These are phyloP conservation scores for Rubus idaeus DNA, from an alignment of 306 rosid genomes.

Conservation along the genomic window DNA sequence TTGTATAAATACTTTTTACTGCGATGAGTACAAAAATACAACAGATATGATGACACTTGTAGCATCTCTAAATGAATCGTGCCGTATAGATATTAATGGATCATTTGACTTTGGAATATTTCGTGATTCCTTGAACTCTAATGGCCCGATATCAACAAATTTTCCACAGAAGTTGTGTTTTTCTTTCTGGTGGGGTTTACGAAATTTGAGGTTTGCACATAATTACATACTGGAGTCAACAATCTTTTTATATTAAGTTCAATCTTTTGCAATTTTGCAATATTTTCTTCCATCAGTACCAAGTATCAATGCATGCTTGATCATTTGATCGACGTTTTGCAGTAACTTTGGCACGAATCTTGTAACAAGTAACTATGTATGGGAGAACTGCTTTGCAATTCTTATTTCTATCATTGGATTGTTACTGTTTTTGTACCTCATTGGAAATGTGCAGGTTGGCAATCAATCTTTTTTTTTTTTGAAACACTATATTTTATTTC, in stretches of 20 bases:
- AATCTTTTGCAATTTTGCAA: not conserved
- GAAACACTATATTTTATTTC: not conserved
- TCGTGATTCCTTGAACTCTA: constrained; percentile 28
- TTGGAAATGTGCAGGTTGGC: constrained; percentile 44
- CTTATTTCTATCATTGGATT: constrained; percentile 32
- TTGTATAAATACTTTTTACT: not conserved
- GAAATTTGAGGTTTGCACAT: constrained; percentile 38
- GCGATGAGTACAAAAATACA: not conserved
- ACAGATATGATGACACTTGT: not conserved
- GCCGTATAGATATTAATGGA: constrained; percentile 3
- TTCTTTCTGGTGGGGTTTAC: constrained; percentile 45
- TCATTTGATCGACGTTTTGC: constrained; percentile 7
- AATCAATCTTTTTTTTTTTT: not conserved
- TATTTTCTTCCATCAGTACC: not conserved
- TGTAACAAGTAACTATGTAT: constrained; percentile 21
- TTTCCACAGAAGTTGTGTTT: constrained; percentile 26
- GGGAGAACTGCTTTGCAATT: constrained; percentile 38
- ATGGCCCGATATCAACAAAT: constrained; percentile 12
- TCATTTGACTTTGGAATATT: constrained; percentile 44
- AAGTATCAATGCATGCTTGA: not conserved
- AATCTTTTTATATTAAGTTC: too few species aligned
- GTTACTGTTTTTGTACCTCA: constrained; percentile 34
- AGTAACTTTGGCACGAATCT: constrained; percentile 39
- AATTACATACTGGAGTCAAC: too few species aligned
- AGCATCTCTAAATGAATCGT: not conserved